Base-by-base conservation (phyloP, 805 yeast genomes). In the Dipodascus albidus region DNA sequence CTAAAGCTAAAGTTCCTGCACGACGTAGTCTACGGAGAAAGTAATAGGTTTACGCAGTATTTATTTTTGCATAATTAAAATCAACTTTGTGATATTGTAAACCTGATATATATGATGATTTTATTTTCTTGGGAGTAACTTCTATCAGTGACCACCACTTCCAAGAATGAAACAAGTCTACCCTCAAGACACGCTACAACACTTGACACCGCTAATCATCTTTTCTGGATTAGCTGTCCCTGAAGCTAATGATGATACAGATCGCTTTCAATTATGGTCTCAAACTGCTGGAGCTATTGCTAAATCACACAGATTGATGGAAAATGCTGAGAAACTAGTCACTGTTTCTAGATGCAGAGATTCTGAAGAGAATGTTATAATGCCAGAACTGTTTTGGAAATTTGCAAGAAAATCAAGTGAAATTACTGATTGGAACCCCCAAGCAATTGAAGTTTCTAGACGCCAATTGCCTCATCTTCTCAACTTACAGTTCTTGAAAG, bases 161-260 rank as follows among this genome's bases (percentile, higher is more conserved):
- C 44, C 9, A 4, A n/a, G 44, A 38, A 38, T 38, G 44, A 38
- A 38, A 56, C 56, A 53, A 17, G 31, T 31, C n/a, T 55, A 53
- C 23, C 59, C 59, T 4, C 20, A 20, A 9, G 58, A 55, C 27
- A 51, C 53, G n/a, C 52, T 59, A 21, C 44, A 35, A 50, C 62
- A 59, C 48, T 49, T 51, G 35, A 53, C 56, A 17, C 62, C 60
- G 20, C 52, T 56, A 23, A 24, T 59, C 44, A 53, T 55, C 23
- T 49, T 59, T 11, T 44, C 54, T 17, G 62, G 62, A 2, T 50
- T 54, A 54, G 54, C 49, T 24, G 31, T 49, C 15, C 44, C 44
- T 38, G 44, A 38, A 38, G 20, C 20, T 14, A 19, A 38, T 8
- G 44, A 38, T 38, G 20, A 19, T 6, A 14, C 4, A 14, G 6